Evolutionary conservation across 176 grass and related monocot genomes (phyloP).

Genomic region (Bolboschoenus planiculmis): DNA sequence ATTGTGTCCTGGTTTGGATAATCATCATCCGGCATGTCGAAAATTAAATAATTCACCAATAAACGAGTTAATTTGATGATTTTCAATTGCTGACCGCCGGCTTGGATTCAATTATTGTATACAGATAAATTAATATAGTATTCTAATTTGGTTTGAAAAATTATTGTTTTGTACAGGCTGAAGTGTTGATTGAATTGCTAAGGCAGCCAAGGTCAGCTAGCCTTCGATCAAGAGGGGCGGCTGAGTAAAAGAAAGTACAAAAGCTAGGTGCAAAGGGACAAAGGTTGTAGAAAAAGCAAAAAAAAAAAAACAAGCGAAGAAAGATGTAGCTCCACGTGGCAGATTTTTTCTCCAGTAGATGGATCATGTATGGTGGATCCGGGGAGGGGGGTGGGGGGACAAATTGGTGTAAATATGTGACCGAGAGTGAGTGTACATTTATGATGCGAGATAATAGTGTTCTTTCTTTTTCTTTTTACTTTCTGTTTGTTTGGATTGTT

Average conservation of each 20-base stretch:
- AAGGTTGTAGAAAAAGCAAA: neutral
- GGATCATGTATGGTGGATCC: neutral
- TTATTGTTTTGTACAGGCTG: slow-evolving; percentile 46
- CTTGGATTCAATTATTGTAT: neutral
- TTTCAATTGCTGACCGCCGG: neutral
- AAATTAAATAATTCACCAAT: neutral
- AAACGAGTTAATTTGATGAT: neutral
- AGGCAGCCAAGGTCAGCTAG: slow-evolving; percentile 53
- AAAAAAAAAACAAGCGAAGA: neutral
- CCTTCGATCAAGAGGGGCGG: slow-evolving; percentile 28
- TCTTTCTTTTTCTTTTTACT: slow-evolving; percentile 6
- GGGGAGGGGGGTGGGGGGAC: neutral
- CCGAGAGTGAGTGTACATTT: slow-evolving; percentile 69
- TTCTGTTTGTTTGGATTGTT: slow-evolving; percentile 29
- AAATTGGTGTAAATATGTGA: slow-evolving; percentile 34
- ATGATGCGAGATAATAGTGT: slow-evolving; percentile 42
- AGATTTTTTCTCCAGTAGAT: neutral
- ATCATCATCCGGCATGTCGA: neutral
- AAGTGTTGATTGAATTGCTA: slow-evolving; percentile 61
- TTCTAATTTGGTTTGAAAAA: neutral
- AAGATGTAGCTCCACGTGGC: slow-evolving; percentile 19
- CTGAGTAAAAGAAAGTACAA: slow-evolving; percentile 24
- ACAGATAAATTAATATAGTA: neutral
- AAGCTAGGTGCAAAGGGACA: neutral
- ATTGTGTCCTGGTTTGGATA: neutral